Evolutionary conservation across 2,329 filamentous ascomycete species (phyloP).

Genomic region (Laburnicola sp.): DNA sequence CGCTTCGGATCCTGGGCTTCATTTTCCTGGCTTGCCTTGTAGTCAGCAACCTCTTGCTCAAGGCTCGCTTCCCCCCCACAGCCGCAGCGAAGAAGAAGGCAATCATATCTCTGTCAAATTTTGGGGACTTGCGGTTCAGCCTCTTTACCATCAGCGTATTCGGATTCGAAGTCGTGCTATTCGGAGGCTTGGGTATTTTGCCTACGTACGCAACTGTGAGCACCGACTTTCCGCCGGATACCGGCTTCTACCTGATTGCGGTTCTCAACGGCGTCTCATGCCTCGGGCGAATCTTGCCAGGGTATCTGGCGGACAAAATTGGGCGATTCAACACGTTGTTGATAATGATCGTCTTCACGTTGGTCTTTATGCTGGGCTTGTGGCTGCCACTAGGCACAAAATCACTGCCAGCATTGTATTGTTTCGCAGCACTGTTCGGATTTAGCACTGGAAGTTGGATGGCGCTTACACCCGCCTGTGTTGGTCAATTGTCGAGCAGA

Average conservation of each 20-base stretch:
- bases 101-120: slow-evolving; percentile 42
- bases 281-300: slow-evolving; percentile 47
- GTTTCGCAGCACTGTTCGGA: slow-evolving; percentile 50
- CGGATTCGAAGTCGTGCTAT: slow-evolving; percentile 46
- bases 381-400: slow-evolving; percentile 40
- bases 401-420: slow-evolving; percentile 43
- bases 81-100: slow-evolving; percentile 37
- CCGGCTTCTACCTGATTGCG: slow-evolving; percentile 43
- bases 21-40: slow-evolving; percentile 38
- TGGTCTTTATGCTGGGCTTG: slow-evolving; percentile 42
- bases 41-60: slow-evolving; percentile 40
- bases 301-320: slow-evolving; percentile 46
- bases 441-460: slow-evolving; percentile 54
- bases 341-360: slow-evolving; percentile 40
- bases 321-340: slow-evolving; percentile 49
- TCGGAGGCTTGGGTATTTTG: slow-evolving; percentile 45
- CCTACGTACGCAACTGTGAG: slow-evolving; percentile 48
- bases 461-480: slow-evolving; percentile 50
- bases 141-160: slow-evolving; percentile 43
- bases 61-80: slow-evolving; percentile 38
- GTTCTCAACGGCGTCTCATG: slow-evolving; percentile 48
- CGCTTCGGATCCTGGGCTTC: slow-evolving; percentile 47
- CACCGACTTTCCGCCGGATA: slow-evolving; percentile 36
- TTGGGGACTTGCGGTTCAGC: slow-evolving; percentile 38
- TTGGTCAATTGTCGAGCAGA: slow-evolving; percentile 51